phyloP scores from a whole-genome alignment of 2,329 filamentous ascomycete species.

The Dothiorella sarmentorum region DNA sequence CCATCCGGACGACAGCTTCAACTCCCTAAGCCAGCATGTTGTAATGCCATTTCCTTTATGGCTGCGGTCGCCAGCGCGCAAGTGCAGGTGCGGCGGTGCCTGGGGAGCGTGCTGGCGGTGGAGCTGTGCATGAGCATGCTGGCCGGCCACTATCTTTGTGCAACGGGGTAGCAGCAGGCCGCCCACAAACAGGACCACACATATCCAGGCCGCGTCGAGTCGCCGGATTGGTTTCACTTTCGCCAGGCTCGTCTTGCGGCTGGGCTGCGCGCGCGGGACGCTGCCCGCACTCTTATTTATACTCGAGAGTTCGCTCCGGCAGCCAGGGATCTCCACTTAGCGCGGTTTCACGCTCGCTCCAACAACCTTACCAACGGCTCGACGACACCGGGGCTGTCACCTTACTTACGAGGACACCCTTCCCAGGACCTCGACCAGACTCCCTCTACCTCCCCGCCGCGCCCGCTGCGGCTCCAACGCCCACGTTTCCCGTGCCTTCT shows the following conservation, averaged over 20 bases:
- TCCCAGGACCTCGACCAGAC: slow-evolving; percentile 5
- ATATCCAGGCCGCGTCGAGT: background rate
- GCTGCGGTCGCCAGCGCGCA: background rate
- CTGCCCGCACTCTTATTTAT: background rate
- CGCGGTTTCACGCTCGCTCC: slow-evolving; percentile 13
- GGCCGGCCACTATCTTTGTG: background rate
- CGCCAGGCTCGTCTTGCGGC: background rate
- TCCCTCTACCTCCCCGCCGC: background rate
- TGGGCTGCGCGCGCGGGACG: background rate
- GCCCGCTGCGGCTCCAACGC: slow-evolving; percentile 7
- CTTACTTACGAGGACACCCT: slow-evolving; percentile 12
- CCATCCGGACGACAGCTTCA: too few species aligned
- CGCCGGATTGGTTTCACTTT: background rate
- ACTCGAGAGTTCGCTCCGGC: slow-evolving; percentile 3
- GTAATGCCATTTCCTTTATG: too few species aligned
- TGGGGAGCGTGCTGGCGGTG: slow-evolving; percentile 2
- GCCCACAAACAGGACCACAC: background rate
- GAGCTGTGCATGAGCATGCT: slow-evolving; percentile 1
- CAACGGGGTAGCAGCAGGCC: background rate
- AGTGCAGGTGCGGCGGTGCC: background rate
- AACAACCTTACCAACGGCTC: slow-evolving; percentile 13
- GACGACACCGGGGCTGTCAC: slow-evolving; percentile 10
- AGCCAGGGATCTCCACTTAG: slow-evolving; percentile 15
- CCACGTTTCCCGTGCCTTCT: background rate
- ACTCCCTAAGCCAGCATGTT: too few species aligned